Base-by-base conservation (phyloP, 164 flowering plant species). In the Piper longum region DNA sequence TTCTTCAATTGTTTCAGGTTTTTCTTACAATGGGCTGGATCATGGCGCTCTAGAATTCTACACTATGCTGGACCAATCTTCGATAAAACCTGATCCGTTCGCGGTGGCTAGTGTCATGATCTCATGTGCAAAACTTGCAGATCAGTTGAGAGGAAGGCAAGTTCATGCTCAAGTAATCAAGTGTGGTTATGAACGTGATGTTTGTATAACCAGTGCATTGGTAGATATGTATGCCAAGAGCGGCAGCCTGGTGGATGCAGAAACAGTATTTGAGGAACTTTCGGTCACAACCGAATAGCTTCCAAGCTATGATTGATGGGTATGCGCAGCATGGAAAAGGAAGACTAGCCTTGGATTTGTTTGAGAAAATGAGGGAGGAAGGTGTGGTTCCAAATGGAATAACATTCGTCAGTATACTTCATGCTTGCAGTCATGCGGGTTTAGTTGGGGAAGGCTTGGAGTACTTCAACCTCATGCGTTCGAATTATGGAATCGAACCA, bases 41-140 rank as follows among this genome's bases (percentile, higher is more conserved):
- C 60, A 67, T 42, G 69, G 61, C 43, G 69, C 69, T 12, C 69
- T 67, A 1, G 60, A 67, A 18, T 67, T 67, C 59, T 67, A 67
- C 59, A 52, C 64, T 26, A 16, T 41, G 13, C 64, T 67, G 43
- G 64, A 54, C 55, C 39, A 19, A 56, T 61, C 69, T 5, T 54
- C 19, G 19, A 48, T 61, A 56, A 67, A 61, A 45, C 64, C 64
- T 5, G 69, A 67, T 67, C 54, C 64, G 42, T 67, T 54, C n/a
- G 55, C 69, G 43, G 52, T 61, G 36, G 64, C 64, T 9, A 67
- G 64, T 55, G 69, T 43, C 36, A 56, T n/a, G 4, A 60, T 55
- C 26, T 67, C 74, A 56, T 74, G 67, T 61, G 76, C 73, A 11
- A 61, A 36, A 43, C 60, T 67, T 11, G 60, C 64, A 12, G 61